These are phyloP conservation scores for Sindora glabra DNA, from an alignment of 306 rosid species.

Conservation along the genomic window DNA sequence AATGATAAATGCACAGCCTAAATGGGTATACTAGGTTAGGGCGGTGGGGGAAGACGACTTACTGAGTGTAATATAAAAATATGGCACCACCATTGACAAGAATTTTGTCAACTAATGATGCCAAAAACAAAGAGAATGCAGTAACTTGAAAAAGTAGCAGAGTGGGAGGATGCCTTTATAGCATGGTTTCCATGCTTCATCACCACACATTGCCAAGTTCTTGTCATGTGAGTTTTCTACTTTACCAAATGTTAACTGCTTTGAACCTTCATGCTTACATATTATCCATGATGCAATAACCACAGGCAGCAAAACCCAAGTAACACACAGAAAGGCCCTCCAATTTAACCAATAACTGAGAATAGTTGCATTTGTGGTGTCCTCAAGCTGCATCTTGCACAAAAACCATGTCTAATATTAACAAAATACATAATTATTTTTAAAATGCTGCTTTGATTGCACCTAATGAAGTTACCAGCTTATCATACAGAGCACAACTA, in stretches of 20 bases:
- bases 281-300: slow-evolving; percentile 26
- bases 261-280: slow-evolving; percentile 38
- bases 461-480: too few species aligned
- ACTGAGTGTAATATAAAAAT: slow-evolving; percentile 73
- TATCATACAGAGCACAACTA: neutral
- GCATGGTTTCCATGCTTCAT: slow-evolving; percentile 75
- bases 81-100: slow-evolving; percentile 23
- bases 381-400: slow-evolving; percentile 48
- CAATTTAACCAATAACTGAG: slow-evolving; percentile 73
- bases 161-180: slow-evolving; percentile 54
- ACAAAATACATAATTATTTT: neutral
- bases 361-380: slow-evolving; percentile 31
- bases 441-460: neutral
- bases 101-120: slow-evolving; percentile 33
- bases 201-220: slow-evolving; percentile 14
- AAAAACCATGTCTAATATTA: slow-evolving; percentile 12
- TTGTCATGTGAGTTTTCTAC: slow-evolving; percentile 33
- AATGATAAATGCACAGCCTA: too few species aligned
- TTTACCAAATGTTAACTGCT: slow-evolving; percentile 17
- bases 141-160: slow-evolving; percentile 48
- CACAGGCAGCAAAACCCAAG: slow-evolving; percentile 45
- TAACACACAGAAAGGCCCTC: slow-evolving; percentile 52
- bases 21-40: neutral
- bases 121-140: slow-evolving; percentile 47
- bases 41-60: slow-evolving; percentile 27